These are phyloP conservation scores for Galerina sulciceps DNA, from an alignment of 768 basidiomycete species.

Conservation along the genomic window DNA sequence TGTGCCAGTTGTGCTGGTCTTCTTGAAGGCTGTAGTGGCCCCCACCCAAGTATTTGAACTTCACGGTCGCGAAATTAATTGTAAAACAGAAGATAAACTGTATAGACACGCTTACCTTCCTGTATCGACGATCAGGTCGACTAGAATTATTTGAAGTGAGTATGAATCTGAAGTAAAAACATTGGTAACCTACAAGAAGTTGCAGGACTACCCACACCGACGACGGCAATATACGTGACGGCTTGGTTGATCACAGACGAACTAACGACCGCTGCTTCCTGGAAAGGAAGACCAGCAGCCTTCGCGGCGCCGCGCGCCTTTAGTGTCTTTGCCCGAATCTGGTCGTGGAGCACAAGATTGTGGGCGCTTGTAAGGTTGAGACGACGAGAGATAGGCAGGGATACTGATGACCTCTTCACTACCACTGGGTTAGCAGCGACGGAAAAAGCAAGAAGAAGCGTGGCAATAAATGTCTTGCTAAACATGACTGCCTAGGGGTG, in stretches of 20 bases:
- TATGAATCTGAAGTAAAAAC: too few relatives aligned
- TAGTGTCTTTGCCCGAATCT: conserved; percentile 50
- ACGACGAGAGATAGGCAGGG: conserved; percentile 54
- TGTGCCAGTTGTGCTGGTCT: conserved; percentile 51
- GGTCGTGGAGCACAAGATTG: conserved; percentile 55
- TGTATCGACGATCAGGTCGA: conserved; percentile 17
- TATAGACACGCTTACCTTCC: neutral
- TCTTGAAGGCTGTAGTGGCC: conserved; percentile 46
- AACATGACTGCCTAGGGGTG: conserved; percentile 16
- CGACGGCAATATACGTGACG: conserved; percentile 47
- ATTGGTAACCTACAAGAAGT: conserved; percentile 47
- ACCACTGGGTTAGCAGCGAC: conserved; percentile 49
- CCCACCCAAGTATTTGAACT: conserved; percentile 79
- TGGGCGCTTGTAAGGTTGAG: conserved; percentile 53
- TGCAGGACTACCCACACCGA: conserved; percentile 58
- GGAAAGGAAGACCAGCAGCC: conserved; percentile 24
- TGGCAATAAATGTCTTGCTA: conserved; percentile 41
- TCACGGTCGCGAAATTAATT: conserved; percentile 50
- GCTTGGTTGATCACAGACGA: conserved; percentile 39
- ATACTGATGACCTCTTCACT: conserved; percentile 42
- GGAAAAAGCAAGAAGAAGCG: conserved; percentile 47
- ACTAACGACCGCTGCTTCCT: conserved; percentile 43
- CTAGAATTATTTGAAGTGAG: conserved; percentile 30
- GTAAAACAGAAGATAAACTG: conserved; percentile 44
- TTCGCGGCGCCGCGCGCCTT: conserved; percentile 40